Evolutionary conservation across 768 basidiomycete genomes (phyloP), one percentile per base, ranked within the genome.

Genomic region (Boletus sensibilis): DNA sequence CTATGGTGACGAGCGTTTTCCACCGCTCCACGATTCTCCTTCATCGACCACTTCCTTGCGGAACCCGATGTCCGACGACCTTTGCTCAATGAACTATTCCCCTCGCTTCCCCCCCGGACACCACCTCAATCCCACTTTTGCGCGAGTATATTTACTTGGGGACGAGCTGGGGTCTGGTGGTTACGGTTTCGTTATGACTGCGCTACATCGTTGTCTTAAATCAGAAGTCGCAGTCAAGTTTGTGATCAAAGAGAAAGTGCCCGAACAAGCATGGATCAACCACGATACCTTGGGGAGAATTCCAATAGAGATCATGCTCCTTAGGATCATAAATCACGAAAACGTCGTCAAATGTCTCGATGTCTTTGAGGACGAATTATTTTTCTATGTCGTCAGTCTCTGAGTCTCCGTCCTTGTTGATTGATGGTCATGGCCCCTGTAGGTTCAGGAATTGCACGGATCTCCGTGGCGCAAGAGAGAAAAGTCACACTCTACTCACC

Each of bases 111-210:
- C 86, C 1, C 63, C 68, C 5, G 80, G 78, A 1, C 89, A 93
- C 69, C 65, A 66, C 35, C 79, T 93, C 45, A 77, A 86, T 63
- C 66, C 78, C 7, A 74, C 76, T 42, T 93, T 93, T 63, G 82
- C 82, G 46, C 75, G 72, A 40, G 66, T 66, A 45, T 92, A 90
- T 64, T 68, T 76, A 37, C 82, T 90, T 23, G 82, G 80, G 37
- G 90, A 89, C 61, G 87, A 92, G 68, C 79, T 98, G 25, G 95
- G 95, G 40, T 85, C 86, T 11, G 95, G 95, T 42, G 94, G 94
- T 18, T 98, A 94, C 68, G 94, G 94, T 2, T 97, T 98, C 69
- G 95, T 98, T 27, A 90, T 96, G 82, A 88, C 89, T 3, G 94
- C 92, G 11, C 74, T 78, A 35, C 83, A 91, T 67, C 83, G 82